phyloP scores from a whole-genome alignment of 2,329 filamentous ascomycete genomes.

The Verticillium klebahnii region DNA sequence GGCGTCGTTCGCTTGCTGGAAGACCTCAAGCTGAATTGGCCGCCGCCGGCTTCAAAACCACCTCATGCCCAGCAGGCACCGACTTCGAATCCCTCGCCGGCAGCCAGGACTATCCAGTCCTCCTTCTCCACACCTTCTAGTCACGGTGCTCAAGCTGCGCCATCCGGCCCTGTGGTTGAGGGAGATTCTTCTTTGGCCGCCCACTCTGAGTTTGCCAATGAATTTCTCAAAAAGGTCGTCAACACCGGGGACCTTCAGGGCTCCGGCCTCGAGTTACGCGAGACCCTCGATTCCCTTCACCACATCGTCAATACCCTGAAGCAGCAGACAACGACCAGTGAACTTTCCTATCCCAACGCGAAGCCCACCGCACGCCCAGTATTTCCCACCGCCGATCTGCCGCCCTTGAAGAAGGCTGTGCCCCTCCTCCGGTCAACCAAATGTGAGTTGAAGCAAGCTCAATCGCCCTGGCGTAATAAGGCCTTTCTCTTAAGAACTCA shows the following conservation, averaged over 20 bases:
- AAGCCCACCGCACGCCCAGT: slow-evolving; percentile 1
- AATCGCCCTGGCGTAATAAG: neutral
- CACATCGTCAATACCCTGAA: slow-evolving; percentile 22
- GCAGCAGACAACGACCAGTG: slow-evolving; percentile 17
- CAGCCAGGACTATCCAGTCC: neutral
- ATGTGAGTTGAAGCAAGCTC: slow-evolving; percentile 1
- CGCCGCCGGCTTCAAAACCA: slow-evolving; percentile 5
- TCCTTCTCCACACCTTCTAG: slow-evolving; percentile 10
- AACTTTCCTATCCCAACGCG: slow-evolving; percentile 19
- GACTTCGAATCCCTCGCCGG: neutral
- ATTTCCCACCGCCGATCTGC: slow-evolving; percentile 9
- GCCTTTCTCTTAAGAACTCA: neutral
- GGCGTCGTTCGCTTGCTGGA: slow-evolving; percentile 26
- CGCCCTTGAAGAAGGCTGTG: slow-evolving; percentile 11
- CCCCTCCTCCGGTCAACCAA: slow-evolving; percentile 9
- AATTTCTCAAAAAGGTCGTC: slow-evolving; percentile 35
- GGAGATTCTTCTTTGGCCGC: slow-evolving; percentile 41
- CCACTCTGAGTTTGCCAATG: slow-evolving; percentile 40
- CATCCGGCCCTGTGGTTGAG: slow-evolving; percentile 26
- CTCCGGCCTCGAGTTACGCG: slow-evolving; percentile 24
- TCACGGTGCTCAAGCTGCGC: slow-evolving; percentile 1
- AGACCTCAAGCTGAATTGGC: slow-evolving; percentile 23
- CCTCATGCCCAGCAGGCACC: neutral
- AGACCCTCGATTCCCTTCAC: slow-evolving; percentile 28
- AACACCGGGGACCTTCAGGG: slow-evolving; percentile 20